Base-by-base conservation (phyloP, 345 rosid species). In the Populus deltoides region DNA sequence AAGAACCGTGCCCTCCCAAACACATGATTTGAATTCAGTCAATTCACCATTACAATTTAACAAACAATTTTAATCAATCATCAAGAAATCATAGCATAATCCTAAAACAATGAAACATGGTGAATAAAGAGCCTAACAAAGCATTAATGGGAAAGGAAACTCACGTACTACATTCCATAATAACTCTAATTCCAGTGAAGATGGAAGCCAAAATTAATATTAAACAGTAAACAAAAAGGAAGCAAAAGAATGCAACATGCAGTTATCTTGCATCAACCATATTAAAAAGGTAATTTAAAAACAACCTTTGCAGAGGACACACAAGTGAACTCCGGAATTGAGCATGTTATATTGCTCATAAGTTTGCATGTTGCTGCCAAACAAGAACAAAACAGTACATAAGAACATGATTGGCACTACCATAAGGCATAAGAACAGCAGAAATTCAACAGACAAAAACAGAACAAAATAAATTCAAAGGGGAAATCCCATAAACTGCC, bases 301-400 rank as follows among this genome's bases (percentile, higher is more conserved):
- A 82, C 72, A 75, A 94, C 99, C 99, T 96, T 93, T 29, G 97
- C 92, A 81, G 99, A 76, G 55, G 98, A 86, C 78, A 93, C 83
- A 62, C 98, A 93, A 5, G 99, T 92, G 81, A 96, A 96, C 76
- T 91, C 97, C 3, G 99, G 99, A 82, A 96, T 88, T 17, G 98
- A 88, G 79, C 97, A 93, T 22, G 89, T 84, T 70, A 93, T 80
- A 33, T 81, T 79, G 87, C 90, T 92, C 97, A 96, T 92, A 69
- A 90, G 92, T 84, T 87, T 91, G 97, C 97, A 90, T 11, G 88
- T 87, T 81, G 87, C 99, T 96, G 98, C 86, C 67, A 81, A 77
- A 2, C 38, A 35, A 66, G 43, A 66, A 51, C n/a, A 27, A 20
- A 29, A 66, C 15, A 65, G 74, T 45, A 51, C 31, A 51, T 38